Base-by-base conservation (phyloP, 768 basidiomycete genomes). In the Phaeolepiota aurea region DNA sequence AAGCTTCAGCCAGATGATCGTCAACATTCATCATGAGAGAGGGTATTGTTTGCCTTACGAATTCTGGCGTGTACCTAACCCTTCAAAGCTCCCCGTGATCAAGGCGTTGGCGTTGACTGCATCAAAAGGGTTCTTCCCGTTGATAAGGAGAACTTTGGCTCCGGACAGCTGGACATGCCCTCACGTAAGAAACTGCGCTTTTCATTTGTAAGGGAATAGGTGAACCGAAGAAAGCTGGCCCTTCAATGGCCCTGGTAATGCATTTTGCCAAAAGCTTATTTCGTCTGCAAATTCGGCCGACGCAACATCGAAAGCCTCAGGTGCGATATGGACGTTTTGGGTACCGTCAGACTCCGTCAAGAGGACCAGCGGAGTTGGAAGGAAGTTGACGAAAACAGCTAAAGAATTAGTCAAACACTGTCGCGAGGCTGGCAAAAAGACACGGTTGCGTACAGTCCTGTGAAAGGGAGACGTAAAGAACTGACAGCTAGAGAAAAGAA, bases 241-340 rank as follows among this genome's bases (percentile, higher is more conserved):
- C 45, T 69, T 72, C 38, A 78, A 50, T 0, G 54, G 33, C 11
- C 63, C 68, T 3, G 70, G 71, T 5, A 78, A 55, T 1, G 74
- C 64, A 44, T 75, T 62, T 53, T 80, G 75, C 77, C 77, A 78
- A 40, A 74, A 57, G 3, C 66, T 52, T 20, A 76, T 67, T 42
- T 77, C 63, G 43, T 75, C 75, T 3, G 64, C 54, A 41, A 78
- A 73, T 52, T 76, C 76, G 5, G 64, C 68, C 5, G 69, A 68
- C 1, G 76, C 68, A 12, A 78, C 68, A 0, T 49, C 47, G 51
- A 77, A 79, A 3, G 77, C 77, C 44, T 71, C 69, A 4, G 76
- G 74, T 3, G 74, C 70, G 32, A 79, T 76, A 42, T 75, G 66
- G 13, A 77, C 67, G 25, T 59, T 58, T 49, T 78, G 76, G 2